Evolutionary conservation across 306 rosid genomes (phyloP), one percentile per base, ranked within the genome.

Genomic region (Carpinus viminea): DNA sequence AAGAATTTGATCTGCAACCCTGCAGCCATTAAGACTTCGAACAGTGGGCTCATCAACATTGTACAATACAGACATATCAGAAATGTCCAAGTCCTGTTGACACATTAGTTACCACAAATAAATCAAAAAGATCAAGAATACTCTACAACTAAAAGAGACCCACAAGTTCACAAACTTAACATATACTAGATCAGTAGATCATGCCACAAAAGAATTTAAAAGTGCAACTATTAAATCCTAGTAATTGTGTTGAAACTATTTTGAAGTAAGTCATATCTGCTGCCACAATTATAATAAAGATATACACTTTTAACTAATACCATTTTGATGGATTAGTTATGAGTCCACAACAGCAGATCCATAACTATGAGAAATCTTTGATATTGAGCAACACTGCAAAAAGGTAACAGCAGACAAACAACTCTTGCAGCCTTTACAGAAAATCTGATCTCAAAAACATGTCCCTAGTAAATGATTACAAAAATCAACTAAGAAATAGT

Each of bases 1-100:
- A 47, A 95, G 93, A 87, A 95, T 93, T 81, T 91, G 99, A 87
- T 91, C 99, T 5, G 99, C 99, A 87, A 95, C 99, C 82, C 99
- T 84, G 79, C 99, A 95, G 21, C 99, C 99, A 78, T 95, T 95
- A 80, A 95, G 87, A 85, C 98, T 91, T 76, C 97, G 91, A 80
- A 91, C 97, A 12, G 98, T 93, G 74, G 90, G 97, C 86, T 95
- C 99, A 61, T 95, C 99, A 71, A 95, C 90, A 66, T 93, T 84
- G 70, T 69, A 82, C 20, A 95, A 79, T 59, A 95, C 84, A 80
- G 97, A 86, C 59, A 80, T 85, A 68, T 90, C 84, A 28, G 97
- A 87, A 81, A 95, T 93, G 81, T 91, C 96, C 88, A 95, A 83
- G 78, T 93, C 96, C 98, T 95, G 85, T 76, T 26, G 62, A 83